A percentile compares a stretch with the other conserved stretches of the same genome.
Conservation (phyloP, 139 green algal genomes). For the Chlamydomonas urium region DNA sequence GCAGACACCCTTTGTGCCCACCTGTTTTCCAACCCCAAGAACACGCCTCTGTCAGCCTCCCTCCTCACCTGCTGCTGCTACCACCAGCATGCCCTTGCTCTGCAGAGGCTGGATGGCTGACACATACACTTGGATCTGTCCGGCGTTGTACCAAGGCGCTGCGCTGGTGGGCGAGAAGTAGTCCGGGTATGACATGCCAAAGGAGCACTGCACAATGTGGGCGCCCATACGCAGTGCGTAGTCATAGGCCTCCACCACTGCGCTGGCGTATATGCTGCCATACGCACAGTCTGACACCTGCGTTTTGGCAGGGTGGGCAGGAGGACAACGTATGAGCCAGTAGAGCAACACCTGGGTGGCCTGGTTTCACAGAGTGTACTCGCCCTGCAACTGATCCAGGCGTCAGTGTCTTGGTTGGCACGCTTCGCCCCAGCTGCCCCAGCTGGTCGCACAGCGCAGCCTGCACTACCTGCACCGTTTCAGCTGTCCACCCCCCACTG, state of each 20-base stretch:
- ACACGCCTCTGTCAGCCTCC: no score
- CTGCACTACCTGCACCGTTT: no score
- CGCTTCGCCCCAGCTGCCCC: no score
- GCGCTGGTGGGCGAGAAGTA: neutral
- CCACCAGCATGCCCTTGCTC: constrained; percentile 7
- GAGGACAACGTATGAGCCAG: neutral
- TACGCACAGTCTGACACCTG: constrained; percentile 21
- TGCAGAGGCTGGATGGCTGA: constrained; percentile 15
- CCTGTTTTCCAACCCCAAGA: no score
- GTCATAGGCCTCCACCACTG: constrained; percentile 11
- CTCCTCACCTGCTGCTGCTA: constrained; percentile 17
- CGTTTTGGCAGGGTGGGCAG: neutral
- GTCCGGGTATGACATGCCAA: constrained; percentile 9
- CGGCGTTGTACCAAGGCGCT: constrained; percentile 15
- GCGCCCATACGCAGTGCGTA: constrained; percentile 17
- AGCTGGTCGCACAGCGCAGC: no score
- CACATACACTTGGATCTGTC: constrained; percentile 1
- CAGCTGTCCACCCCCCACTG: no score
- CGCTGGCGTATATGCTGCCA: constrained; percentile 14
- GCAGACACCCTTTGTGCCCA: no score
- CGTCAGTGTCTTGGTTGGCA: neutral
- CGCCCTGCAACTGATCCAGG: neutral
- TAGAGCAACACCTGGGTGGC: neutral
- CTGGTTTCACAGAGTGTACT: no score
- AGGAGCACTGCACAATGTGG: constrained; percentile 16